Base-by-base conservation (phyloP, 106 monocot genomes). In the Acanthochlamys bracteata region DNA sequence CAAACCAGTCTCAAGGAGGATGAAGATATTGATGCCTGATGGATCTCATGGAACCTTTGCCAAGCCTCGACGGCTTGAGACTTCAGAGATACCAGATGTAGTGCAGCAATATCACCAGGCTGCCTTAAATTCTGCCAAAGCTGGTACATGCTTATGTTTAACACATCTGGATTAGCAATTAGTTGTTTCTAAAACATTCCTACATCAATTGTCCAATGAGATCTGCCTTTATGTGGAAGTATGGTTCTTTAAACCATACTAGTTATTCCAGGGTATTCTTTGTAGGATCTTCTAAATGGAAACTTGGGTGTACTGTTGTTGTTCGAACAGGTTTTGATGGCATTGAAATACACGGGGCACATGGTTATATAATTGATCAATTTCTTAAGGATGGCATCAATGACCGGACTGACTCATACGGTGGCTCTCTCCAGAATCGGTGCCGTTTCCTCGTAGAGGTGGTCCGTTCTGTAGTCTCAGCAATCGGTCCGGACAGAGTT, bases 341-440 rank as follows among this genome's bases (percentile, higher is more conserved):
- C 53, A 74, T 98, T n/a, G 92, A 98, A 66, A 98, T 98, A 72
- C 96, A 98, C 51, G 92, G 85, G 11, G 96, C 91, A 20, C 96
- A 98, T 42, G 96, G 96, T 0, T 98, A 96, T 76, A 69, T 98
- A 12, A 85, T 98, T 49, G 92, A 98, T 73, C 96, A 92, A 65
- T 98, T 92, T 57, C 84, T 98, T 27, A 98, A 98, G 26, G 96
- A 98, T 33, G 92, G 92, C 21, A 92, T 98, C 84, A 98, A 98
- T 41, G 91, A 98, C 66, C 82, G 92, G 39, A 63, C 78, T 8
- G 96, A 92, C 57, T 43, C 55, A 0, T 92, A 98, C 53, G 92
- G 88, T 20, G 92, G 92, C 16, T 62, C 80, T 3, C 67, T 92
- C 24, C 21, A 49, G 17, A 92, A 92, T 72, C 84, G 91, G 19